Conservation (phyloP, 257 asterid species). For the Gynochthodes officinalis region DNA sequence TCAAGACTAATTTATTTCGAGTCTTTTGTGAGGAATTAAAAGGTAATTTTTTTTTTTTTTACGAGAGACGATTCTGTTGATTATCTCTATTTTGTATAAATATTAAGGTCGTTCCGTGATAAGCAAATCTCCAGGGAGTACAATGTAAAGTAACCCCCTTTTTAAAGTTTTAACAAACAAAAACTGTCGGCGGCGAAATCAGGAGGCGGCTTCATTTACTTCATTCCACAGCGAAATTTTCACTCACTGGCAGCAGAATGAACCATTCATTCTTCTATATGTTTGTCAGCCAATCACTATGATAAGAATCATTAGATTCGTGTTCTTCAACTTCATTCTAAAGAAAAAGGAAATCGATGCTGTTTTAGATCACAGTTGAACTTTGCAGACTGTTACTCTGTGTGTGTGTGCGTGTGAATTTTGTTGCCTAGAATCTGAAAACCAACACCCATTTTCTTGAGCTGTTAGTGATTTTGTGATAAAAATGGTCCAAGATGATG, state of each 20-base stretch:
- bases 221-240: neutral
- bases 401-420: neutral
- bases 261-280: neutral
- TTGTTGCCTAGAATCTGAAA: neutral
- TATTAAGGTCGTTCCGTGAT: too few relatives aligned
- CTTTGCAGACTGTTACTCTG: too few relatives aligned
- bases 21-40: too few relatives aligned
- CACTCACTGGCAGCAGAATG: neutral
- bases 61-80: too few relatives aligned
- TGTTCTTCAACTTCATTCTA: neutral
- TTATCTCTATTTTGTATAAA: too few relatives aligned
- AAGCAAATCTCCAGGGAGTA: too few relatives aligned
- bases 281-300: neutral
- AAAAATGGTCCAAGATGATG: slow-evolving; percentile 78
- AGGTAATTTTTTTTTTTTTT: too few relatives aligned
- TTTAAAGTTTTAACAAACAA: neutral
- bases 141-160: too few relatives aligned
- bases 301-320: neutral
- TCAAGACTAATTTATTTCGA: too few relatives aligned
- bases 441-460: neutral
- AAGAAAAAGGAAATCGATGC: neutral
- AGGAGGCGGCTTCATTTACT: neutral
- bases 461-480: neutral
- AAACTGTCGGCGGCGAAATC: slow-evolving; percentile 21
- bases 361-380: neutral